Base-by-base conservation (phyloP, 2,329 filamentous ascomycete genomes). In the Xylogone sp. region DNA sequence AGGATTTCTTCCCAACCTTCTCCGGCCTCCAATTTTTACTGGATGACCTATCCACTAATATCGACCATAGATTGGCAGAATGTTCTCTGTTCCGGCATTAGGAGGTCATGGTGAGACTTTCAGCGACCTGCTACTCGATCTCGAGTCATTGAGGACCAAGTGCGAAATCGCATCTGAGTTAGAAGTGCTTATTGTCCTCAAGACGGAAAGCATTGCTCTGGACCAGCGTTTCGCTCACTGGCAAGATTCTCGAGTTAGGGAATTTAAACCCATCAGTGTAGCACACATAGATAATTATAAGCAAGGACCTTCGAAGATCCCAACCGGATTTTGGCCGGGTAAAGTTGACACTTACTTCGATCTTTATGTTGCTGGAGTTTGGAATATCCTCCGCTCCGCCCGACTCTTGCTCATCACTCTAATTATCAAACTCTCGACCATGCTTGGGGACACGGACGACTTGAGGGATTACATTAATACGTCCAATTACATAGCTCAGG, bases 261-360 rank as follows among this genome's bases (percentile, higher is more conserved):
- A 56, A 12, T 59, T 62, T 27, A 48, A 50, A 24, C 57, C 58
- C 2, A 54, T 29, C 8, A 19, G 21, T 29, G 43, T 51, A 2
- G 53, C 48, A 16, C 19, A 49, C 16, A 49, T 56, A n/a, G 12
- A 39, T 19, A 21, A 34, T 29, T 21, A 24, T 5, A 3, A 21
- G 19, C 24, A 20, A 8, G 3, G 44, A 21, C 21, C 31, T 19
- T 24, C 27, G 3, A 19, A 39, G 22, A 18, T 43, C 3, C 4
- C 42, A 50, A 76, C 75, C 3, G 78, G 81, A 53, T 76, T 78
- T 0, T 83, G 76, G 58, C 80, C 81, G 0, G 80, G 81, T 2
- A 72, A 76, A 7, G 74, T 83, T 34, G 79, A 83, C 58, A 68
- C 76, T 2, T 84, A 83, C 60, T 69, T 70, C 43, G 79, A 83